These are phyloP conservation scores for Stramenopiles sp. DNA, from an alignment of 352 stramenopile species.

Conservation along the genomic window DNA sequence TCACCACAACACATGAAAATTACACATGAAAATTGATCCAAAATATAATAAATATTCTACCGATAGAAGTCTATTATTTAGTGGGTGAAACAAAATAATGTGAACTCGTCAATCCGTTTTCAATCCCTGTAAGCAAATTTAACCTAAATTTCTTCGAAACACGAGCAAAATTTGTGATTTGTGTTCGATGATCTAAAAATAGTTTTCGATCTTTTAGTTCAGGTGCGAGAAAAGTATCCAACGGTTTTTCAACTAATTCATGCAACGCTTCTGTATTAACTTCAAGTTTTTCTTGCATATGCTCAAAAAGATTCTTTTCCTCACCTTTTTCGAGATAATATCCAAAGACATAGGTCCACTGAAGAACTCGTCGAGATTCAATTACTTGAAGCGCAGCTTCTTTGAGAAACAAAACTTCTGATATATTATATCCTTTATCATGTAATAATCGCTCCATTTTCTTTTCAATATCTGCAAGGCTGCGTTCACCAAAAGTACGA, in stretches of 20 bases:
- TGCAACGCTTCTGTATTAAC: constrained; percentile 60
- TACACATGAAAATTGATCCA: too few species aligned
- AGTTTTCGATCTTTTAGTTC: too few species aligned
- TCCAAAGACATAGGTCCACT: constrained; percentile 82
- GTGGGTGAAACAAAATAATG: too few species aligned
- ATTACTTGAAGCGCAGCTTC: constrained; percentile 8
- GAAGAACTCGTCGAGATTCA: constrained; percentile 79
- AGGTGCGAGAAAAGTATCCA: too few species aligned
- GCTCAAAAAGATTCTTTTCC: constrained; percentile 67
- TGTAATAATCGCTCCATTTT: constrained; percentile 79
- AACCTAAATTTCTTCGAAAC: constrained; percentile 56
- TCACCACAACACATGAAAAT: too few species aligned
- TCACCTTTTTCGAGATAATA: constrained; percentile 56
- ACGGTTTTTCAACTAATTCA: constrained; percentile 48
- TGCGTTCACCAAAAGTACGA: constrained; percentile 77
- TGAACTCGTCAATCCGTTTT: constrained; percentile 45
- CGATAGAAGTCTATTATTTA: too few species aligned
- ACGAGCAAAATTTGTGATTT: constrained; percentile 69
- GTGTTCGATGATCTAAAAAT: constrained; percentile 33
- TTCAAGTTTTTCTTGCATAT: constrained; percentile 63
- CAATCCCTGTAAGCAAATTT: constrained; percentile 45
- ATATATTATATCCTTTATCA: constrained; percentile 37
- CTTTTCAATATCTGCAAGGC: constrained; percentile 62
- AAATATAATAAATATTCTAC: too few species aligned
- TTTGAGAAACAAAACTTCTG: constrained; percentile 94